Evolutionary conservation across 768 basidiomycete genomes (phyloP).

Genomic region (Calocera viscosa): DNA sequence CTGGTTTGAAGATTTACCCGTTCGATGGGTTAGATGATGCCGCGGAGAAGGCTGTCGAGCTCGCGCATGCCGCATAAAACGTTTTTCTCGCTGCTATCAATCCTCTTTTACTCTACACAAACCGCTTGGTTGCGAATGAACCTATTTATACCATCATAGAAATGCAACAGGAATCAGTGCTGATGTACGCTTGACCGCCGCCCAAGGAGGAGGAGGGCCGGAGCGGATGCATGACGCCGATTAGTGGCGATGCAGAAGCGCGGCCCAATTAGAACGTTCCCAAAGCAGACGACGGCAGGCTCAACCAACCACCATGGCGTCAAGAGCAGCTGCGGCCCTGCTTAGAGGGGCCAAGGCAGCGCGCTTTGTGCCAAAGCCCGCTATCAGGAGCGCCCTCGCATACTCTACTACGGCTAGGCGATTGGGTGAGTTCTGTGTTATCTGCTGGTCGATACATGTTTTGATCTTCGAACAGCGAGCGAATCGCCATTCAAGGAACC

Average conservation of each 20-base stretch:
- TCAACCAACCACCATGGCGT: slow-evolving; percentile 2
- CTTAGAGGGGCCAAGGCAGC: background rate
- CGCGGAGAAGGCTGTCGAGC: slow-evolving; percentile 62
- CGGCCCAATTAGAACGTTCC: slow-evolving; percentile 6
- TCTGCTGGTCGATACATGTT: background rate
- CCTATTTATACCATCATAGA: slow-evolving; percentile 6
- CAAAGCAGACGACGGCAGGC: background rate
- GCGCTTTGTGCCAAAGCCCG: background rate
- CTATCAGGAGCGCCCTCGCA: background rate
- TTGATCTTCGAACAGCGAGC: slow-evolving; percentile 7
- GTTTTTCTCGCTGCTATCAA: background rate
- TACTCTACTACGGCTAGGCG: slow-evolving; percentile 3
- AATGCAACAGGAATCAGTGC: background rate
- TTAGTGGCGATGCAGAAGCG: background rate
- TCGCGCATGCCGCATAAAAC: slow-evolving; percentile 27
- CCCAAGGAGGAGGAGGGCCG: too few species aligned
- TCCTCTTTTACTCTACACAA: background rate
- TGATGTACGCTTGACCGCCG: background rate
- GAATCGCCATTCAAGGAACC: slow-evolving; percentile 73
- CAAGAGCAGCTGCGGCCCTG: background rate
- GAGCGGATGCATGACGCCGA: background rate
- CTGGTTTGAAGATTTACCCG: slow-evolving; percentile 83
- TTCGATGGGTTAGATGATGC: slow-evolving; percentile 91
- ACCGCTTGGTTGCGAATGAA: background rate
- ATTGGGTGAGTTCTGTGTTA: background rate